Evolutionary conservation across 2,329 filamentous ascomycete genomes (phyloP).

Genomic region (Coniochaeta sp.): DNA sequence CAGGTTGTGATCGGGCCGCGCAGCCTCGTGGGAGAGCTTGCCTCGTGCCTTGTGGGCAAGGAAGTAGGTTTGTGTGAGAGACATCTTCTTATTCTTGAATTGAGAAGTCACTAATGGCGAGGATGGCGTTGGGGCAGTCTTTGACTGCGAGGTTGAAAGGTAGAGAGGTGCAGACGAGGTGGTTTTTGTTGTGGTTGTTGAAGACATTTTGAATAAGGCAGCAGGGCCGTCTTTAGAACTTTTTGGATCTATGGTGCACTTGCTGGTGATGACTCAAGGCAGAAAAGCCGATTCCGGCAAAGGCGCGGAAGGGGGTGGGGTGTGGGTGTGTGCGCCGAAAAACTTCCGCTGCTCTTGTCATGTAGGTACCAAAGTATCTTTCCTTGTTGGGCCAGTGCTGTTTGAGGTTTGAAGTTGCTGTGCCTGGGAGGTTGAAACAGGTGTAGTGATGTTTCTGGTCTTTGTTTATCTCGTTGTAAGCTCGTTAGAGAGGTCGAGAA

Average conservation of each 20-base stretch:
- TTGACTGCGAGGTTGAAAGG: slow-evolving; percentile 12
- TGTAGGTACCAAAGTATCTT: neutral
- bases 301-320: neutral
- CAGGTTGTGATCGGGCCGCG: slow-evolving; percentile 86
- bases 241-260: slow-evolving; percentile 21
- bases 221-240: slow-evolving; percentile 10
- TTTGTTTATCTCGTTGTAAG: neutral
- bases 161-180: slow-evolving; percentile 2
- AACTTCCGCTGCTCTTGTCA: neutral
- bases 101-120: slow-evolving; percentile 23
- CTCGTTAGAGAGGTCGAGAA: neutral
- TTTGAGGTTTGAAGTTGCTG: neutral
- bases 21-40: slow-evolving; percentile 92
- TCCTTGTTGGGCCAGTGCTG: neutral
- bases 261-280: slow-evolving; percentile 26
- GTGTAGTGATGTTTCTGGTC: neutral
- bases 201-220: slow-evolving; percentile 25
- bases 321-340: neutral
- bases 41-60: slow-evolving; percentile 92
- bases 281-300: slow-evolving; percentile 22
- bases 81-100: slow-evolving; percentile 70
- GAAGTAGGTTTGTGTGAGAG: slow-evolving; percentile 96
- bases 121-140: slow-evolving; percentile 32
- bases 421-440: neutral
- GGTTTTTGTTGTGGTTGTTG: slow-evolving; percentile 13